These are phyloP conservation scores for Lichtheimia hyalospora DNA, from an alignment of 371 early-diverging fungal species.

Conservation along the genomic window DNA sequence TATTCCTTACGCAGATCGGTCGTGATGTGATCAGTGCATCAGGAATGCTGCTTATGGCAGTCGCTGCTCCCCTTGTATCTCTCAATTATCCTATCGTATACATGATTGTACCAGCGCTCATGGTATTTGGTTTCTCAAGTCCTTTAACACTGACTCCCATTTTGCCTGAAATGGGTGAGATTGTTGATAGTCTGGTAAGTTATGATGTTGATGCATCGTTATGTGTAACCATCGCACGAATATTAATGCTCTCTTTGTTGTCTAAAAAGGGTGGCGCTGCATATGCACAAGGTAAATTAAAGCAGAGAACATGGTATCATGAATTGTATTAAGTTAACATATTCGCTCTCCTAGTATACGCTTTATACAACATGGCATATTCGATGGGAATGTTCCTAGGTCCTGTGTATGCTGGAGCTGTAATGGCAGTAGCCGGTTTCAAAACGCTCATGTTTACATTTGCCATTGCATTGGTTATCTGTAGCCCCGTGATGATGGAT, in stretches of 20 bases:
- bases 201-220: constrained; percentile 7
- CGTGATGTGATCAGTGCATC: constrained; percentile 48
- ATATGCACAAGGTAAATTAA: constrained; percentile 49
- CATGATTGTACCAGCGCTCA: constrained; percentile 50
- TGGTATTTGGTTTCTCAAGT: constrained; percentile 56
- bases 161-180: constrained; percentile 59
- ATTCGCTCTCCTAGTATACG: constrained; percentile 35
- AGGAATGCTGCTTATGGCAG: constrained; percentile 56
- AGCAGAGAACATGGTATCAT: not conserved
- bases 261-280: constrained; percentile 42
- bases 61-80: constrained; percentile 50
- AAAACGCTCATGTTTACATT: constrained; percentile 40
- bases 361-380: constrained; percentile 57
- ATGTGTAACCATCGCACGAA: constrained; percentile 21
- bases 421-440: constrained; percentile 38
- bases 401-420: constrained; percentile 54
- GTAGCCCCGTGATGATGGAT: constrained; percentile 45
- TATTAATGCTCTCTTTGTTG: constrained; percentile 10
- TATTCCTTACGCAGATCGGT: constrained; percentile 29
- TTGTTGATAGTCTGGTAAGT: constrained; percentile 51
- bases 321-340: not conserved
- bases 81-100: constrained; percentile 38
- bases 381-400: constrained; percentile 61
- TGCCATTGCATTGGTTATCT: constrained; percentile 22
- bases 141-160: constrained; percentile 58